A percentile compares a stretch with the other conserved stretches of the same genome.
Evolutionary conservation across 805 yeast species (phyloP).

Genomic region (Wickerhamiella occidentalis): DNA sequence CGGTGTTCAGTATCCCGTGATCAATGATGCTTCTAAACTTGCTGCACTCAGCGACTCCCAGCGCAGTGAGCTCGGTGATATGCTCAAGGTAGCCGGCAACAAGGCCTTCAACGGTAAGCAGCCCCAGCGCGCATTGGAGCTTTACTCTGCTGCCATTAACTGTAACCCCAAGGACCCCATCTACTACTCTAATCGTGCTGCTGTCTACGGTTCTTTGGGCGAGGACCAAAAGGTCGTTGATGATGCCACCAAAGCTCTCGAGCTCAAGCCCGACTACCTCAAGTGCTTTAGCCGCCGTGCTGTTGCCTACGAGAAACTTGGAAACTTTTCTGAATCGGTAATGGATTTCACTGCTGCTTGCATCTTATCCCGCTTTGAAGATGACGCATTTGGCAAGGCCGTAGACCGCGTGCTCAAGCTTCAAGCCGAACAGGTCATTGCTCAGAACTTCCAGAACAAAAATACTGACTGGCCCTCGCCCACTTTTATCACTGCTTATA

Average conservation of each 20-base stretch:
- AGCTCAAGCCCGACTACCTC: slow-evolving; percentile 76
- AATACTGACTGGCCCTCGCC: slow-evolving; percentile 41
- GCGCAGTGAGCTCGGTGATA: slow-evolving; percentile 45
- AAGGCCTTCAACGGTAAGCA: slow-evolving; percentile 57
- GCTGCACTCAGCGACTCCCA: slow-evolving; percentile 19
- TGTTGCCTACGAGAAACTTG: slow-evolving; percentile 74
- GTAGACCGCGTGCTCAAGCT: slow-evolving; percentile 78
- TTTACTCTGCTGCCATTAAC: slow-evolving; percentile 65
- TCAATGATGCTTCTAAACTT: slow-evolving; percentile 23
- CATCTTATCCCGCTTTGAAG: slow-evolving; percentile 70
- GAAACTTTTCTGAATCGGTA: slow-evolving; percentile 70
- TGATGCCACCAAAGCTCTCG: slow-evolving; percentile 77
- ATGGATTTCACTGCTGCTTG: slow-evolving; percentile 84
- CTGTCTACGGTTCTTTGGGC: slow-evolving; percentile 76
- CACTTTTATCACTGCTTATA: slow-evolving; percentile 72
- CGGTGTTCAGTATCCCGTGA: slow-evolving; percentile 28
- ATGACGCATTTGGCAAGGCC: slow-evolving; percentile 62
- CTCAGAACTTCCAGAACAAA: slow-evolving; percentile 40
- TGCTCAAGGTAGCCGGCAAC: slow-evolving; percentile 86
- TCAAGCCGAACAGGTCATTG: slow-evolving; percentile 56
- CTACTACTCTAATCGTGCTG: slow-evolving; percentile 90
- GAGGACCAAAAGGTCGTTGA: slow-evolving; percentile 74
- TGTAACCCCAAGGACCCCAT: slow-evolving; percentile 67
- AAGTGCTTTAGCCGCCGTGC: slow-evolving; percentile 93
- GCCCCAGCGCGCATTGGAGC: slow-evolving; percentile 62